A percentile compares a stretch with the other conserved stretches of the same genome.
Evolutionary conservation across 768 basidiomycete species (phyloP).

Genomic region (Tricholoma flavovirens): DNA sequence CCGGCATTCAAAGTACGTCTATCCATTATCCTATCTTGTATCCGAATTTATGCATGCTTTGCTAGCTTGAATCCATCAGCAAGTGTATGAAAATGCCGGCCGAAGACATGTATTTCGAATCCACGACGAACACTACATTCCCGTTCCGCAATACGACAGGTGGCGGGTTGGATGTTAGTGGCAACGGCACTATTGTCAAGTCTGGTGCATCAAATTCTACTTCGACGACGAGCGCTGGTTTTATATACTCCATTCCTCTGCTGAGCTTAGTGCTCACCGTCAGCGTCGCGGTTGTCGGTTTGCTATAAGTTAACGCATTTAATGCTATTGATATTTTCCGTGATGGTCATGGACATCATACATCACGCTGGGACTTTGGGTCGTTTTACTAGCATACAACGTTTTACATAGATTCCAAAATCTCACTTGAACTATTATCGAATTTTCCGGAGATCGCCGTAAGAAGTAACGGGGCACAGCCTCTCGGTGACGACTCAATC

Average conservation of each 20-base stretch:
- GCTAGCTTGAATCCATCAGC: slow-evolving; percentile 69
- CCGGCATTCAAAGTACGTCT: slow-evolving; percentile 58
- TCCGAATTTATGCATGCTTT: background rate
- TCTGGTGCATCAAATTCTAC: background rate
- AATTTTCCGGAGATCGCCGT: slow-evolving; percentile 14
- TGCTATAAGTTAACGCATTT: slow-evolving; percentile 3
- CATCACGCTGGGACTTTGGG: slow-evolving; percentile 10
- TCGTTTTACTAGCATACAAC: slow-evolving; percentile 2
- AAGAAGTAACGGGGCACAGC: background rate
- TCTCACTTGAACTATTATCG: background rate
- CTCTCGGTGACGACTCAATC: background rate
- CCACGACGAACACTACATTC: slow-evolving; percentile 66
- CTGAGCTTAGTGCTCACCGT: slow-evolving; percentile 7
- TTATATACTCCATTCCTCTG: slow-evolving; percentile 9
- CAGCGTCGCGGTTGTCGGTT: slow-evolving; percentile 7
- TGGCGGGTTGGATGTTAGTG: slow-evolving; percentile 31
- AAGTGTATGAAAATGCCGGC: slow-evolving; percentile 62
- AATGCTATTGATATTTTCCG: slow-evolving; percentile 4
- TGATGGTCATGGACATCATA: slow-evolving; percentile 10
- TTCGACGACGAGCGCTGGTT: slow-evolving; percentile 3
- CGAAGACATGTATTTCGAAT: slow-evolving; percentile 78
- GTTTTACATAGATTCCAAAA: background rate
- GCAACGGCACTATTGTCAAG: slow-evolving; percentile 31
- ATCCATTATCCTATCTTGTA: background rate
- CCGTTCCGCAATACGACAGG: slow-evolving; percentile 40